Evolutionary conservation across 1,139 yeast species (phyloP), one percentile per base, ranked within the genome.

Genomic region (Saccharomycopsis phalli): DNA sequence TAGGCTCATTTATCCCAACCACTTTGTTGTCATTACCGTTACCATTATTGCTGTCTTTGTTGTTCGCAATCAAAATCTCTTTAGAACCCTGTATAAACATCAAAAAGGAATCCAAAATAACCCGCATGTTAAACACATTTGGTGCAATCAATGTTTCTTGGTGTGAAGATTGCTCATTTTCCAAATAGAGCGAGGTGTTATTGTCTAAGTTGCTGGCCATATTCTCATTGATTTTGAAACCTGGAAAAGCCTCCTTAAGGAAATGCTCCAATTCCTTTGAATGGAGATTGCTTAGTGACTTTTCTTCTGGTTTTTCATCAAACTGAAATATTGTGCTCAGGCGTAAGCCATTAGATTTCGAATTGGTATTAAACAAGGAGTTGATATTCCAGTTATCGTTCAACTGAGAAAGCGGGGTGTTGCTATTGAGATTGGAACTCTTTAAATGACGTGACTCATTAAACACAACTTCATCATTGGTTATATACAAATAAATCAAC

Each of bases 81-180:
- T 66, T 64, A 37, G 81, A 65, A 36, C 80, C 79, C 25, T 62
- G 64, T 10, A 65, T 60, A 39, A 74, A 70, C 27, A 69, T 58
- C 38, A 65, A 57, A 34, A 76, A 74, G 1, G 82, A 76, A 48
- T 63, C 69, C 18, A 65, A 46, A 21, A 86, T 71, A 3, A 83
- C 71, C 49, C 93, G 71, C 79, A 87, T 83, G 53, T 87, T 84
- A 59, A 81, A 77, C n/a, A 86, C 71, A 52, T 77, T 77, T 3
- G 86, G 76, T 0, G 82, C 78, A 1, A 83, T 83, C 33, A 88
- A 63, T 1, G 81, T 71, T 46, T 80, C 79, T 42, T 81, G 79
- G 49, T 69, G 68, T 11, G 74, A 67, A 49, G 67, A 68, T 3
- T 69, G 60, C 47, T 76, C 82, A 48, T 66, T 74, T 40, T 77